Percentiles rank a stretch among this genome's conserved stretches.
phyloP scores from a whole-genome alignment of 164 flowering plant species.

The Taxillus chinensis region DNA sequence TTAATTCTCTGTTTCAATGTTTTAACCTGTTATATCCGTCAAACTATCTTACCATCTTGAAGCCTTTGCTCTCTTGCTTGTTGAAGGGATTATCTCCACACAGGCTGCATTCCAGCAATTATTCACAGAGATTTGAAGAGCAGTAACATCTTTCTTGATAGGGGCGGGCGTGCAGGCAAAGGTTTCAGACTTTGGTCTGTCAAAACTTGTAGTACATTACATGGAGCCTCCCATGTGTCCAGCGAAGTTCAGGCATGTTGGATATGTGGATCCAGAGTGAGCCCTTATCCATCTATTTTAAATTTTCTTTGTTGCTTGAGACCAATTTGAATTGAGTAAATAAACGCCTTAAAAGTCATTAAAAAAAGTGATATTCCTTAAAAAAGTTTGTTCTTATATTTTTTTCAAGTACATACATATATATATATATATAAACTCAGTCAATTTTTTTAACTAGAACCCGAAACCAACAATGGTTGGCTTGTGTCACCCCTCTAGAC shows the following conservation, averaged over 20 bases:
- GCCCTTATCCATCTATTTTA: conserved; percentile 11
- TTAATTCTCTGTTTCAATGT: neutral
- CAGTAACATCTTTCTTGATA: conserved; percentile 95
- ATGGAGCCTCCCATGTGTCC: conserved; percentile 88
- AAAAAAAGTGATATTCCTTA: too few relatives aligned
- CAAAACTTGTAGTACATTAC: conserved; percentile 91
- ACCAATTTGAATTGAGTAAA: neutral
- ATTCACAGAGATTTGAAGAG: conserved; percentile 93
- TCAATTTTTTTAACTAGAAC: too few relatives aligned
- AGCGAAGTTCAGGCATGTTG: conserved; percentile 98
- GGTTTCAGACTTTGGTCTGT: conserved; percentile 98
- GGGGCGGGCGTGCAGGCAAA: conserved; percentile 90
- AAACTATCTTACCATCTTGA: conserved; percentile 3
- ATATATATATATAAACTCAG: too few relatives aligned
- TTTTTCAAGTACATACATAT: too few relatives aligned
- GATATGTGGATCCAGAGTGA: conserved; percentile 98
- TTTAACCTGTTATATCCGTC: too few relatives aligned
- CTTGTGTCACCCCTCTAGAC: too few relatives aligned
- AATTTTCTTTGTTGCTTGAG: neutral
- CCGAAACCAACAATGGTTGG: too few relatives aligned
- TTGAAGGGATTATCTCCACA: conserved; percentile 91
- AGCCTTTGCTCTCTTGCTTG: conserved; percentile 6
- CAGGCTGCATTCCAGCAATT: conserved; percentile 86
- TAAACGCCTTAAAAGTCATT: too few relatives aligned
- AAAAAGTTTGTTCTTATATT: too few relatives aligned